phyloP scores from a whole-genome alignment of 495 filamentous ascomycete species.

The Cercophora sp. region DNA sequence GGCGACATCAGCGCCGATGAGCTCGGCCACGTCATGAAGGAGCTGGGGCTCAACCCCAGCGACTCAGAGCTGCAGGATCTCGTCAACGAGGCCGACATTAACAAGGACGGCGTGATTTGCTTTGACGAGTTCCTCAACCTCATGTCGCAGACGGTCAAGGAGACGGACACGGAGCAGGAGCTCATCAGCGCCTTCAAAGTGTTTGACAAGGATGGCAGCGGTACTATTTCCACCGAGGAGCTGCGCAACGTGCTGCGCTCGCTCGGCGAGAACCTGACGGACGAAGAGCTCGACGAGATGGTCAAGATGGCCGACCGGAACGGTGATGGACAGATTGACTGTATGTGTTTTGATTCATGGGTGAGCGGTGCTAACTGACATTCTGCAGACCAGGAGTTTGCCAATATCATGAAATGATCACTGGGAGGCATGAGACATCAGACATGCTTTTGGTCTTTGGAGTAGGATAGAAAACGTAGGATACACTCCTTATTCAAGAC shows the following conservation, averaged over 20 bases:
- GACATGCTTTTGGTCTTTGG: too few relatives aligned
- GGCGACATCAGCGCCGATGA: constrained; percentile 42
- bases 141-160: constrained; percentile 39
- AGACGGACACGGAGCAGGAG: constrained; percentile 43
- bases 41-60: constrained; percentile 43
- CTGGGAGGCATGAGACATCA: too few relatives aligned
- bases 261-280: constrained; percentile 45
- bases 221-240: constrained; percentile 45
- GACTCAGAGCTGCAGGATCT: constrained; percentile 42
- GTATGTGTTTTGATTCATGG: constrained; percentile 22
- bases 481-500: too few relatives aligned
- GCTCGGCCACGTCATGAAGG: constrained; percentile 42
- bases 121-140: constrained; percentile 47
- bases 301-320: constrained; percentile 44
- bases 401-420: constrained; percentile 73
- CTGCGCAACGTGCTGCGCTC: constrained; percentile 42
- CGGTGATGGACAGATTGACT: constrained; percentile 47
- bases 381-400: constrained; percentile 81
- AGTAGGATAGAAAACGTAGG: too few relatives aligned
- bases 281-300: constrained; percentile 47
- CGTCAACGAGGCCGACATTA: constrained; percentile 44
- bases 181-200: constrained; percentile 45
- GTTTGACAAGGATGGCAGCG: constrained; percentile 47
- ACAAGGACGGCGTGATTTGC: constrained; percentile 44
- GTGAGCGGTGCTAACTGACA: constrained; percentile 19